phyloP scores from a whole-genome alignment of 805 yeast species.

The Starmerella cellae region DNA sequence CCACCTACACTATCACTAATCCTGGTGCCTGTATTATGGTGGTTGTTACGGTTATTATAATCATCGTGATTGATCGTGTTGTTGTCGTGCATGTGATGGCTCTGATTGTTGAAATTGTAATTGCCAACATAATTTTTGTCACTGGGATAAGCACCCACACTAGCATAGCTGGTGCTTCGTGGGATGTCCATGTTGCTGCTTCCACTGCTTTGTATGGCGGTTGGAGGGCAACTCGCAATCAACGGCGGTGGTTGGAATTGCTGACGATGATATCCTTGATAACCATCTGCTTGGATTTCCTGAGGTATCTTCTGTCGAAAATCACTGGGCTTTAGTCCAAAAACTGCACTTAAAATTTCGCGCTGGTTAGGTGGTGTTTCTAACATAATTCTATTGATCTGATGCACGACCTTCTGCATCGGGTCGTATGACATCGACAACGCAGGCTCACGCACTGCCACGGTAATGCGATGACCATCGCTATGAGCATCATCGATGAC shows the following conservation, averaged over 20 bases:
- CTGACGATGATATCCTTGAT: neutral
- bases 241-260: no score
- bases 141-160: no score
- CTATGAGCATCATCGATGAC: constrained; percentile 8
- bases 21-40: neutral
- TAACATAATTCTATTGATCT: constrained; percentile 23
- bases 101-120: neutral
- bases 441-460: constrained; percentile 65
- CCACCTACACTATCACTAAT: no score
- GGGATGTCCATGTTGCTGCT: neutral
- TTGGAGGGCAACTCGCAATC: no score
- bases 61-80: neutral
- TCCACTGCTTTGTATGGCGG: no score
- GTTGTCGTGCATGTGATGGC: neutral
- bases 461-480: constrained; percentile 39
- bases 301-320: neutral
- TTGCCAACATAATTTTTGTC: neutral
- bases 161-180: neutral
- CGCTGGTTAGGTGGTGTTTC: constrained; percentile 16
- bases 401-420: constrained; percentile 27
- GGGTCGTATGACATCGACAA: constrained; percentile 54
- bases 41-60: neutral
- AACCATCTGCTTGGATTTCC: neutral
- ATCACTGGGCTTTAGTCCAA: constrained; percentile 1
- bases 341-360: constrained; percentile 5